Conservation (phyloP, 805 yeast genomes). For the Brettanomyces nanus region DNA sequence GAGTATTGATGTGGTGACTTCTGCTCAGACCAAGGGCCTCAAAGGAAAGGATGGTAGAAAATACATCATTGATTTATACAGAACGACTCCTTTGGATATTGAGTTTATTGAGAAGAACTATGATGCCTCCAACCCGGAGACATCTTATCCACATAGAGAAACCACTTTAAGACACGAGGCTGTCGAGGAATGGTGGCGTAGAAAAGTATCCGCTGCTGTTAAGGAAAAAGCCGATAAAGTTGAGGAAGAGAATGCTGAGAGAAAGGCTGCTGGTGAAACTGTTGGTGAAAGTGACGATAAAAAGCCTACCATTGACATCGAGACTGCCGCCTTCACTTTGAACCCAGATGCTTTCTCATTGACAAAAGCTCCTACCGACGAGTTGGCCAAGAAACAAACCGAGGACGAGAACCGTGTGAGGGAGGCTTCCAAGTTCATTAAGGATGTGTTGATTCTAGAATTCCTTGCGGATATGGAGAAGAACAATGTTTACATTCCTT, state of each 20-base stretch:
- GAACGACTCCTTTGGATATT: conserved; percentile 79
- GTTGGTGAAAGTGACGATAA: conserved; percentile 27
- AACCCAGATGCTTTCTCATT: conserved; percentile 73
- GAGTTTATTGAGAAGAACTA: conserved; percentile 57
- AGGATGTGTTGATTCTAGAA: conserved; percentile 50
- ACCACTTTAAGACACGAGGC: conserved; percentile 80
- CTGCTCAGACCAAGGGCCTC: conserved; percentile 80
- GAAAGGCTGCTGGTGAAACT: conserved; percentile 17
- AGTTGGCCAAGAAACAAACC: conserved; percentile 26
- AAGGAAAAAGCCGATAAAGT: conserved; percentile 41
- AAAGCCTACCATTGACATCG: conserved; percentile 44
- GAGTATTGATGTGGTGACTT: conserved; percentile 47
- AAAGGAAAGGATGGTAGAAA: conserved; percentile 77
- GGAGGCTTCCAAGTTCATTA: conserved; percentile 59
- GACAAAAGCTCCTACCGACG: conserved; percentile 31
- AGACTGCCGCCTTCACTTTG: conserved; percentile 46
- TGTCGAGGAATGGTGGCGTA: conserved; percentile 81
- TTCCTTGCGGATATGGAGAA: conserved; percentile 48
- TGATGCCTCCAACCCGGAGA: conserved; percentile 31
- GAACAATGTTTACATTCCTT: conserved; percentile 49
- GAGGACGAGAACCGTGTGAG: conserved; percentile 60
- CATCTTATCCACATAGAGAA: conserved; percentile 80
- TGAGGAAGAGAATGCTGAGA: conserved; percentile 12
- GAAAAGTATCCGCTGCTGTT: conserved; percentile 48
- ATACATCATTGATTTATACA: conserved; percentile 76